Base-by-base conservation (phyloP, 2,329 filamentous ascomycete species). In the Aspergillus unguis region DNA sequence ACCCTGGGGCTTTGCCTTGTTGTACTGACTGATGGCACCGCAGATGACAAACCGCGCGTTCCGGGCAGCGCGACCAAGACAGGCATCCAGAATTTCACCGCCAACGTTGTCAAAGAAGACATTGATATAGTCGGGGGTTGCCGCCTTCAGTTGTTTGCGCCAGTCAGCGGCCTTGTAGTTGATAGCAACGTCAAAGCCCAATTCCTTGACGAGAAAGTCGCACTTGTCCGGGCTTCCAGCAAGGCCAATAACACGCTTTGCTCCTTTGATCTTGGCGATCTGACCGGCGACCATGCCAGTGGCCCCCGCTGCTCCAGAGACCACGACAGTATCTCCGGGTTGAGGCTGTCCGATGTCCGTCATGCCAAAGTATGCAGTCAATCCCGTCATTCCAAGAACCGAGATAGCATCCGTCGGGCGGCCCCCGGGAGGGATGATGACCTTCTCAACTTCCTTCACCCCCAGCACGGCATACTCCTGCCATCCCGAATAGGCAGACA, bases 301-400 rank as follows among this genome's bases (percentile, higher is more conserved):
- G 0, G 88, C 88, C 2, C 88, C 88, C 0, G 88, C 88, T 1
- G 88, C 88, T 5, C 87, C 88, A 6, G 84, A 87, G 0, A 92
- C 85, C 6, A 92, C 86, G 1, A 92, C 87, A 3, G 86, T 84
- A 58, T 92, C 86, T 4, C 87, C 87, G 1, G 80, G 69, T 68
- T 85, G 83, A 37, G 86, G 82, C 50, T 86, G 74, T 2, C 83
- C 88, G 42, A 92, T 81, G 50, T 87, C 80, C 29, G 82, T 69
- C 66, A 92, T 82, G 23, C 88, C 88, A 58, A 88, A 87, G 72
- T 89, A 92, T 2, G 88, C 88, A 0, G 88, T 92, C 56, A 91
- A 62, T 2, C 86, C 86, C 0, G 87, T 89, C 68, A 84, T 73
- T 9, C 88, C 88, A 33, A 80, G 73, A 26, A 81, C 79, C 4